Evolutionary conservation across 176 grass and related monocot genomes (phyloP), one percentile per base, ranked within the genome.

Genomic region (Rhynchospora pubera): DNA sequence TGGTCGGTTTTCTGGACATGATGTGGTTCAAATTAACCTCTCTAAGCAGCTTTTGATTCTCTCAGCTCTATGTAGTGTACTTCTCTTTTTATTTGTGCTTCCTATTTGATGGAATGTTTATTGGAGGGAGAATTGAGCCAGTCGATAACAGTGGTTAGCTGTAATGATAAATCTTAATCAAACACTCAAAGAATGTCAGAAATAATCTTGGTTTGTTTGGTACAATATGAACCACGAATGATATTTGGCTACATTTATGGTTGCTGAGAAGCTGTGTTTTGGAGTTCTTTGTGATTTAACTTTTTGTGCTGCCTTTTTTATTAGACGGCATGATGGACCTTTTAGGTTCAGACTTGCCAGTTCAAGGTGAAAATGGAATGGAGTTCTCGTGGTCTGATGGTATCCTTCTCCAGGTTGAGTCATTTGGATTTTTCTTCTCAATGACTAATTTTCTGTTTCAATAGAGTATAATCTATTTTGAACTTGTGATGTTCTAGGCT

Each of bases 261-360:
- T 61, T 81, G 18, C 43, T 80, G 6, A 23, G 18, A 62, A 81
- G 9, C 10, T 64, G 5, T 64, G 5, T 2, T 5, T 78, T 30
- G 24, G 51, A 62, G 12, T 15, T 75, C 5, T 26, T 75, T 28
- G 9, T 81, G 16, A 6, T 78, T 44, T 46, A 62, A 44, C 22
- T 47, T 61, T 8, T 72, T 32, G 0, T 50, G 7, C 10, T 13
- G 62, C 56, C 32, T 13, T 79, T 43, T 63, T 71, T 34, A 63
- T 7, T 83, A 97, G 90, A 97, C 94, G 57, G 94, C 72, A 97
- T 97, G 92, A 94, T 97, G 94, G 94, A 97, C 85, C 94, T 97
- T 83, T 80, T 97, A 66, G 94, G 94, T 77, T 97, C 94, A 13
- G 92, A 97, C 85, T 84, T 97, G 78, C 94, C 94, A 65, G 82